Base-by-base conservation (phyloP, 2,329 filamentous ascomycete species). In the Alternaria incomplexa region DNA sequence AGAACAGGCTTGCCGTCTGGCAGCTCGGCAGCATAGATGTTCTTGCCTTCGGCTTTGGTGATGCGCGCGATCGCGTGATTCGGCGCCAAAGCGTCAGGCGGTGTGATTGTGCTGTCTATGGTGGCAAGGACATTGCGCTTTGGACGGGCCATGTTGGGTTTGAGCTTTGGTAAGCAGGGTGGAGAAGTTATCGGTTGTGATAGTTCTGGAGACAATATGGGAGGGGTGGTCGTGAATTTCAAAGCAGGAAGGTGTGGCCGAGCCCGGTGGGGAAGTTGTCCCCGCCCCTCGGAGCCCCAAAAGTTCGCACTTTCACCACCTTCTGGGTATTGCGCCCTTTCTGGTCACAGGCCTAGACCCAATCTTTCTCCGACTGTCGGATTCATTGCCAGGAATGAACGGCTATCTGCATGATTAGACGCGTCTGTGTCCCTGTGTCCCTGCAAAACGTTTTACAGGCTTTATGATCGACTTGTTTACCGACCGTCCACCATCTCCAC, bases 21-120 rank as follows among this genome's bases (percentile, higher is more conserved):
- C 28, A 94, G 83, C 75, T 90, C 86, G 75, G 95, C 93, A 46
- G 87, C 87, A 84, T 97, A 98, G 45, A 97, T 85, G 79, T 92
- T 96, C 83, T 97, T 97, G 69, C 95, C 95, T 70, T 93, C 91
- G 46, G 91, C 91, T 79, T 92, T 92, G 75, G 92, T 82, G 61
- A 97, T 90, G 61, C 90, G 91, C 17, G 92, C 93, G 63, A 99
- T 87, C 55, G 85, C 84, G 74, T 90, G 87, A 30, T 78, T 79
- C n/a, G 80, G 71, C 6, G 81, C 62, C 20, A 90, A 81, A 7
- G 77, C 74, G 61, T 82, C 77, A 83, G 94, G 83, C 77, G 90
- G 79, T 77, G 83, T 79, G 81, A 89, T 77, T 83, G 89, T 85
- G 79, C 92, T 90, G 76, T 94, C 89, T 51, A 91, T 91, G 15